These are phyloP conservation scores for Triangularia verruculosa DNA, from an alignment of 2,329 filamentous ascomycete genomes.

Conservation along the genomic window DNA sequence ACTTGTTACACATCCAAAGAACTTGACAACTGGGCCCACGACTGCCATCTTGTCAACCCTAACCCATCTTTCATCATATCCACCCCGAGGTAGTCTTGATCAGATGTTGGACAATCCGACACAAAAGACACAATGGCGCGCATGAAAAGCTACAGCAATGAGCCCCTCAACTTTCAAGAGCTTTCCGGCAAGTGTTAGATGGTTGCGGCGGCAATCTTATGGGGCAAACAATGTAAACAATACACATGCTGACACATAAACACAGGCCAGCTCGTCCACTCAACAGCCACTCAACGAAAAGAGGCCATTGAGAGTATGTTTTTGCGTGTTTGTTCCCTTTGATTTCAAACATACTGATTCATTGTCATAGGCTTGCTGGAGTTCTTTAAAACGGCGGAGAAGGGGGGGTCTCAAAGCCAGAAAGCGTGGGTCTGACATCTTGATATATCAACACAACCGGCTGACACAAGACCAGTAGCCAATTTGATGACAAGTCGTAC, in stretches of 20 bases:
- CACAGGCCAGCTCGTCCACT: slow-evolving; percentile 20
- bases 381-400: slow-evolving; percentile 25
- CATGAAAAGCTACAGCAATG: slow-evolving; percentile 12
- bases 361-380: slow-evolving; percentile 22
- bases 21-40: background rate
- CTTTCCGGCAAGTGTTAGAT: slow-evolving; percentile 21
- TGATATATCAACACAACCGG: background rate
- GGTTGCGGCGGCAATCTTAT: background rate
- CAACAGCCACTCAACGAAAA: slow-evolving; percentile 19
- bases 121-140: slow-evolving; percentile 20
- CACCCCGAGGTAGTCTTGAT: background rate
- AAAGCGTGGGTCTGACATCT: slow-evolving; percentile 11
- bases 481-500: slow-evolving; percentile 72
- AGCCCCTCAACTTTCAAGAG: slow-evolving; percentile 24
- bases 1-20: background rate
- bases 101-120: background rate
- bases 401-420: slow-evolving; percentile 21
- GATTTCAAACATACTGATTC: background rate
- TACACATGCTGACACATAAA: slow-evolving; percentile 3
- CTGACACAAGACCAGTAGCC: slow-evolving; percentile 8
- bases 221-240: slow-evolving; percentile 7
- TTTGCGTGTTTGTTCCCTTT: background rate
- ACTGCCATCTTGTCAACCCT: background rate
- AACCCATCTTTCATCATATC: background rate
- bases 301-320: slow-evolving; percentile 27